Evolutionary conservation across 768 basidiomycete genomes (phyloP), one percentile per base, ranked within the genome.

Genomic region (Cystoderma amianthinum): DNA sequence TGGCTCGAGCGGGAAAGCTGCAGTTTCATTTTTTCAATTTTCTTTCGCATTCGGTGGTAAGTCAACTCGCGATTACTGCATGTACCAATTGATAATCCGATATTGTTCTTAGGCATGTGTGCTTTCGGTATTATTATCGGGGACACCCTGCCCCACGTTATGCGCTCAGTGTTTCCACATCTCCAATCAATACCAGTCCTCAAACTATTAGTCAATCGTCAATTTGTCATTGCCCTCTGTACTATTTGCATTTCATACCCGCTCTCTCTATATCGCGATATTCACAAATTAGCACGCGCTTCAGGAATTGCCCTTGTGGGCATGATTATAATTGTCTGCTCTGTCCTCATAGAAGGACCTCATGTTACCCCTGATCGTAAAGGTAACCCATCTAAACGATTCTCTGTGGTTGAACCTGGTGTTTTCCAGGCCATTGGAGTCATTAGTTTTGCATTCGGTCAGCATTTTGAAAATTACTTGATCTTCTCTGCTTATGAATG

Each of bases 121-220:
- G 95, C 95, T 0, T 98, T 97, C 58, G 90, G 92, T 20, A 95
- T 98, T 52, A 97, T 98, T 51, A 91, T 96, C 41, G 93, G 96
- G 47, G 96, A 99, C 63, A 95, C 95, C 6, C 85, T 98, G 53
- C 93, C 96, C 1, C 88, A 92, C 55, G 94, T 97, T 59, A 79
- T 98, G 50, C 83, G 82, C 43, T 88, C 78, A 34, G 54, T 92
- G 58, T 89, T 97, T 56, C 94, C 94, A 22, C 69, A 59, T 13
- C 64, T 82, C 37, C 53, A 73, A 40, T 64, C 69, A 33, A 81
- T 82, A 58, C 84, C 90, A 45, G 61, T 96, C 44, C 72, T 94
- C 43, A 78, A 70, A 19, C 57, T 94, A 44, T 72, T 99, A 59
- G 69, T 85, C 32, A 85, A 92, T 55, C 85, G 95, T 34, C 80